Conservation (phyloP, 129 eudicot species). For the Oenanthe sinensis region DNA sequence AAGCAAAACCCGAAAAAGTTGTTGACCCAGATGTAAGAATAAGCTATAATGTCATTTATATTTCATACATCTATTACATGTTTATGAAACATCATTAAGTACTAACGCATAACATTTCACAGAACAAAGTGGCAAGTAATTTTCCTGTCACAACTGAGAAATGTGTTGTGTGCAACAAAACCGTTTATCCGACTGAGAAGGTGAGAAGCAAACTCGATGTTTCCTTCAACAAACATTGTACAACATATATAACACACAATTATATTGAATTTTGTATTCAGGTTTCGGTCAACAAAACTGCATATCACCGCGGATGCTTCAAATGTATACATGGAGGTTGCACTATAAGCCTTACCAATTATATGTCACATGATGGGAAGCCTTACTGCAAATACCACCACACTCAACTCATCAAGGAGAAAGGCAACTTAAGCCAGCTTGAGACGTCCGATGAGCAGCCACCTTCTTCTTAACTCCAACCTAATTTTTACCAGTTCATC, state of each 20-base stretch:
- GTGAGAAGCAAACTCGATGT: constrained; percentile 22
- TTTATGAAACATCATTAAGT: not conserved
- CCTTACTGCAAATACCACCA: constrained; percentile 83
- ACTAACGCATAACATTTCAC: not conserved
- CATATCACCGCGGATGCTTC: constrained; percentile 71
- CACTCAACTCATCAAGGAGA: constrained; percentile 64
- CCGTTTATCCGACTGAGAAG: constrained; percentile 85
- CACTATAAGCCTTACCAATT: constrained; percentile 72
- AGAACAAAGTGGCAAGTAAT: constrained; percentile 43
- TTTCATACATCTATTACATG: not conserved
- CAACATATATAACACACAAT: not conserved
- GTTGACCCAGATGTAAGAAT: constrained; percentile 36
- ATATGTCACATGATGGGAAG: constrained; percentile 58
- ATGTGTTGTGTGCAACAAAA: constrained; percentile 68
- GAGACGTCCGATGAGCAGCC: constrained; percentile 18
- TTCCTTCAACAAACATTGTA: not conserved
- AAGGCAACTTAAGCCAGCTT: constrained; percentile 70
- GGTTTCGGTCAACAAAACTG: constrained; percentile 51
- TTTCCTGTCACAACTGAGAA: constrained; percentile 80
- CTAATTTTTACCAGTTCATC: not conserved
- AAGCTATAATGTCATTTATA: not conserved
- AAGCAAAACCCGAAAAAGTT: constrained; percentile 30
- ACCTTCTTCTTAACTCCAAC: constrained; percentile 4
- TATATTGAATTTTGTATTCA: constrained; percentile 6
- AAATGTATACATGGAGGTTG: constrained; percentile 80